Conservation (phyloP, 441 rosid genomes). For the Syzygium malaccense region DNA sequence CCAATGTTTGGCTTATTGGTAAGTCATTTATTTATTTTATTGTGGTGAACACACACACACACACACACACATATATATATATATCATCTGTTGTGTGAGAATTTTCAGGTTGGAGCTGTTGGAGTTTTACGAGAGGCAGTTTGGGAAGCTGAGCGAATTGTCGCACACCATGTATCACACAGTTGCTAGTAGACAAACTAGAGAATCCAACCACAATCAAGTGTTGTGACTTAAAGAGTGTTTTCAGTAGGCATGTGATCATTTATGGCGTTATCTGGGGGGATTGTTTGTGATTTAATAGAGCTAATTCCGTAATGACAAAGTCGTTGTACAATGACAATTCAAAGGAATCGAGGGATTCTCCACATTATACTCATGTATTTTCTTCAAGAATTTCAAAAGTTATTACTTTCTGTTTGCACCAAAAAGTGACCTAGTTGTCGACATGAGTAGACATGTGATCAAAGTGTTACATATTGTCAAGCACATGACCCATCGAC, state of each 20-base stretch:
- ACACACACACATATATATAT: no score
- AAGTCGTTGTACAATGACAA: neutral
- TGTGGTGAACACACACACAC: no score
- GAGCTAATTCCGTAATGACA: neutral
- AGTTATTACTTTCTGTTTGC: no score
- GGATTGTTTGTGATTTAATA: neutral
- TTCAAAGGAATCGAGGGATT: neutral
- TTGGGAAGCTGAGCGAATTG: slow-evolving; percentile 23
- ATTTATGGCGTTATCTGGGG: neutral
- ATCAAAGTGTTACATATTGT: no score
- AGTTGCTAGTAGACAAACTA: neutral
- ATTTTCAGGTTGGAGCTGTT: slow-evolving; percentile 16
- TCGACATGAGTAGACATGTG: no score
- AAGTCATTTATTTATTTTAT: neutral
- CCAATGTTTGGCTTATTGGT: slow-evolving; percentile 40
- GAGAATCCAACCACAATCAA: neutral
- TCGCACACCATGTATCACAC: neutral
- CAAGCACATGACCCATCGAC: no score
- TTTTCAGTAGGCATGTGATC: neutral
- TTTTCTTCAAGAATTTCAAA: neutral
- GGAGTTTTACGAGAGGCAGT: slow-evolving; percentile 9
- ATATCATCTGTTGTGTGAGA: neutral
- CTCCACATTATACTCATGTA: neutral
- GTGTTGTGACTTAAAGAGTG: neutral
- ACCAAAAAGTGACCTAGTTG: no score